These are phyloP conservation scores for Trichoderma polysporum DNA, from an alignment of 2,329 filamentous ascomycete genomes.

Conservation along the genomic window DNA sequence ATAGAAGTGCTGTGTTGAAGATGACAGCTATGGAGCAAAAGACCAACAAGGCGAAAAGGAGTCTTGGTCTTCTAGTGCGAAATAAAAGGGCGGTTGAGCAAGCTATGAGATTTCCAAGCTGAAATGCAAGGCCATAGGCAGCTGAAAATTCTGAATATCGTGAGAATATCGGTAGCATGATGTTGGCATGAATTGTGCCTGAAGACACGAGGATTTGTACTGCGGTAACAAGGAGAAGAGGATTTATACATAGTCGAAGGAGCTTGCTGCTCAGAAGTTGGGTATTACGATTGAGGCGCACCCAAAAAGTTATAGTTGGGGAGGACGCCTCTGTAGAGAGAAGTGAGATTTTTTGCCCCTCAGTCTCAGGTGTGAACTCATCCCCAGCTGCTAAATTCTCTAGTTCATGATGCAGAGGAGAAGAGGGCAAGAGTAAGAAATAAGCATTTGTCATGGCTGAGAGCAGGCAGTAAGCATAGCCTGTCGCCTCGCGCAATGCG, in stretches of 20 bases:
- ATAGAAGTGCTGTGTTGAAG: not conserved
- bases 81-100: not conserved
- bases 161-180: not conserved
- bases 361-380: not conserved
- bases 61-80: not conserved
- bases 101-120: not conserved
- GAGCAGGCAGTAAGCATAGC: not conserved
- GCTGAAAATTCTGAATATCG: not conserved
- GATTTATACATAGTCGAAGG: not conserved
- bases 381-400: not conserved
- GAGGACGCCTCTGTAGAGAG: not conserved
- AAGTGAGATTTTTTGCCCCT: not conserved
- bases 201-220: not conserved
- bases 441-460: not conserved
- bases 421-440: not conserved
- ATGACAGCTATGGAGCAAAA: not conserved
- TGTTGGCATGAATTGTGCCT: not conserved
- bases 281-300: not conserved
- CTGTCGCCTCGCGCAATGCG: not conserved
- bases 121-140: not conserved
- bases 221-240: conserved; percentile 5
- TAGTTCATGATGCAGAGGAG: not conserved
- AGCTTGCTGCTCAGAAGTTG: not conserved
- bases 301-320: not conserved
- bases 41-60: not conserved